Evolutionary conservation across 352 stramenopile genomes (phyloP), one percentile per base, ranked within the genome.

Genomic region (Elongisporangium undulatum): DNA sequence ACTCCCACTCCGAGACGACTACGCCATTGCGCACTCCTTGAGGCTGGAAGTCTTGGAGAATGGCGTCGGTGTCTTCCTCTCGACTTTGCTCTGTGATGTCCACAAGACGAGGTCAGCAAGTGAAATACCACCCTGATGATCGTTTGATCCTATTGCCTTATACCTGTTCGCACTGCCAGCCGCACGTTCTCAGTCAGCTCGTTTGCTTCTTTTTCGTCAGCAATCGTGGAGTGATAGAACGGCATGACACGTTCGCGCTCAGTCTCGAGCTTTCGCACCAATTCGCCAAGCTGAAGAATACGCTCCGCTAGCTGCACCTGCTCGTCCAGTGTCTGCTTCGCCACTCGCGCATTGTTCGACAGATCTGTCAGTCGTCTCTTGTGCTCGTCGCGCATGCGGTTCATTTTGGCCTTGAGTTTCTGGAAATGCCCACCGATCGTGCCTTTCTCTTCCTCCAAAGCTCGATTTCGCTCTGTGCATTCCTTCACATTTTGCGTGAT

Each of bases 211-310:
- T 74, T 71, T 53, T 91, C 76, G 55, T 94, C 85, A 2, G 77
- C 72, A 39, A 86, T 21, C 2, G 68, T 72, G 19, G 57, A 74
- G 38, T 87, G 66, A 57, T 91, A 93, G 58, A 97, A 97, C 1
- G 91, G 91, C 34, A 96, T 66, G 8, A 97, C 83, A 45, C 95
- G 90, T 67, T 98, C 93, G 51, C 85, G 71, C 61, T 97, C 85
- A 16, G 91, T 98, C 68, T 98, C 93, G 29, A 96, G 69, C 72
- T 97, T 97, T 29, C 93, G 77, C 34, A 90, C 88, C 8, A 97
- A 75, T 73, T 98, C 92, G 2, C 82, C 86, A 10, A 97, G 82
- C 52, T 92, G 77, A 4, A 98, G 63, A 48, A 98, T 92, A 5
- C 90, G 72, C 53, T 97, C 86, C 4, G 86, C 87, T 0, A 97